Evolutionary conservation across 2,329 filamentous ascomycete genomes (phyloP), one percentile per base, ranked within the genome.

Genomic region (Davidsoniella australis): DNA sequence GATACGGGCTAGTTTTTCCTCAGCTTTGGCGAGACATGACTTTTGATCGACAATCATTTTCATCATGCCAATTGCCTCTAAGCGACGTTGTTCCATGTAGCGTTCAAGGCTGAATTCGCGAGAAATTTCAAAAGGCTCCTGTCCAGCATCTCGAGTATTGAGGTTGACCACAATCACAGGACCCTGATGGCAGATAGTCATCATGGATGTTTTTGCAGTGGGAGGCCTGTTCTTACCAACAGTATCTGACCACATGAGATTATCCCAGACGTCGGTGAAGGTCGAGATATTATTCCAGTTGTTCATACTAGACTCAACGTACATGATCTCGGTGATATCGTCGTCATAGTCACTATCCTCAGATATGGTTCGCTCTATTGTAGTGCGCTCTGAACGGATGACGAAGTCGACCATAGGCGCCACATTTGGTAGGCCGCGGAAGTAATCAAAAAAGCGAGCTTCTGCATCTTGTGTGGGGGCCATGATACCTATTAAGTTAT

Each of bases 161-260:
- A 76, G 57, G 41, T 66, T 66, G 37, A 76, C 62, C 6, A 66
- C 65, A 20, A 77, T 55, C 3, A 76, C 64, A n/a, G 75, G 70
- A 3, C 69, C 69, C 52, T 66, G 62, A 12, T 67, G 61, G n/a
- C 61, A 60, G 38, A 73, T 62, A 44, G 66, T 62, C 33, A 67
- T 68, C 59, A 67, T 68, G 45, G 62, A 66, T 0, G 64, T 61
- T 0, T 58, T 60, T 2, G 64, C 58, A 8, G 63, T 56, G 14
- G 41, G 42, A 3, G 66, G 57, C 12, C 61, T 60, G 18, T 63
- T 58, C 53, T 60, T 60, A 3, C 59, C 59, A 17, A 72, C 56
- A 1, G 64, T 64, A 45, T 68, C 63, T 14, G 60, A 61, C 70
- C 70, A 73, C 57, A 72, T 63, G 26, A 71, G 57, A 42, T 68